A percentile compares a stretch with the other conserved stretches of the same genome.
These are phyloP conservation scores for Fusarium chlamydosporum DNA, from an alignment of 2,329 filamentous ascomycete species.

Conservation along the genomic window DNA sequence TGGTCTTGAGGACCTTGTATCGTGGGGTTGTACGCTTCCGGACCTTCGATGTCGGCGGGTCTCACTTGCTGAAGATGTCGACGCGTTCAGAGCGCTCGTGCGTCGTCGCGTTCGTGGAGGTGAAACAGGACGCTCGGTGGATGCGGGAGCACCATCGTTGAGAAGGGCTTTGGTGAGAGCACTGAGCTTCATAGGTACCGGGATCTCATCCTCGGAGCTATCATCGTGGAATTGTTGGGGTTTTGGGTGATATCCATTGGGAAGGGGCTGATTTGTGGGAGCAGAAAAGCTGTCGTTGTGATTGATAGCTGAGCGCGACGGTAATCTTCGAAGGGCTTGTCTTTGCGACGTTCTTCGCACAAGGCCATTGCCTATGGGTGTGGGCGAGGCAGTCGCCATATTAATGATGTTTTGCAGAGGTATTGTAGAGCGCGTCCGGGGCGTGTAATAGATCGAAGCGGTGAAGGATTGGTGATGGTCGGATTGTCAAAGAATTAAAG, in stretches of 20 bases:
- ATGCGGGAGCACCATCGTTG: conserved; percentile 70
- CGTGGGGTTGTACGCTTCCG: conserved; percentile 61
- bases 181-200: conserved; percentile 92
- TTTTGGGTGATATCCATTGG: conserved; percentile 57
- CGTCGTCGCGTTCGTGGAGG: conserved; percentile 65
- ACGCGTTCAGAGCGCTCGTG: conserved; percentile 62
- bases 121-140: conserved; percentile 58
- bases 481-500: conserved; percentile 46
- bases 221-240: conserved; percentile 73
- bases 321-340: conserved; percentile 66
- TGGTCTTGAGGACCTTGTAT: conserved; percentile 57
- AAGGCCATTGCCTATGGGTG: conserved; percentile 66
- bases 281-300: conserved; percentile 63
- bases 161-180: conserved; percentile 91
- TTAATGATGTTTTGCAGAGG: conserved; percentile 41
- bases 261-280: conserved; percentile 47
- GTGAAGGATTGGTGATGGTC: conserved; percentile 39
- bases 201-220: conserved; percentile 95
- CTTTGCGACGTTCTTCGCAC: conserved; percentile 68
- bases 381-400: conserved; percentile 70
- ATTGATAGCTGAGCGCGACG: conserved; percentile 62
- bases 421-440: conserved; percentile 39
- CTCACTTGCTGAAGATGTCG: conserved; percentile 60
- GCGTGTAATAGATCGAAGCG: conserved; percentile 30
- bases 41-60: conserved; percentile 64